Evolutionary conservation across 352 stramenopile genomes (phyloP).

Genomic region (Pythium rhizo-oryzae): DNA sequence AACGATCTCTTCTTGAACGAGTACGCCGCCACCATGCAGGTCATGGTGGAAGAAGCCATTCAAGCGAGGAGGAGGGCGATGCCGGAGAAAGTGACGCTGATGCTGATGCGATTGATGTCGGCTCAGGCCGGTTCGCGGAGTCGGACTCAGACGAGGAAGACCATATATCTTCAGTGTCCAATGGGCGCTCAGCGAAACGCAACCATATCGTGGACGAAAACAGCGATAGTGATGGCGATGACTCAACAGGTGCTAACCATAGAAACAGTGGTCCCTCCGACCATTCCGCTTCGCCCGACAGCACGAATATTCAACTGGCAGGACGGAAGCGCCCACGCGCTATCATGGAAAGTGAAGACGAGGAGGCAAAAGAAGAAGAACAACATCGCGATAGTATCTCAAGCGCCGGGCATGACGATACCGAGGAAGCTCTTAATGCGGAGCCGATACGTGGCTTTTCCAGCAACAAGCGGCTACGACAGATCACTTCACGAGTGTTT

Average conservation of each 20-base stretch:
- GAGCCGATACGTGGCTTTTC: slow-evolving; percentile 1
- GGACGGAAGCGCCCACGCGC: slow-evolving; percentile 23
- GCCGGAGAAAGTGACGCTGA: slow-evolving; percentile 2
- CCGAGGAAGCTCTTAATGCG: not conserved
- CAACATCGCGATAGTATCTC: slow-evolving; percentile 6
- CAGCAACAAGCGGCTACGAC: slow-evolving; percentile 20
- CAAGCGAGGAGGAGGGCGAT: not conserved
- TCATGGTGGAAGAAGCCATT: not conserved
- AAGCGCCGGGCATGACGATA: slow-evolving; percentile 5
- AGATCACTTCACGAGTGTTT: slow-evolving; percentile 19
- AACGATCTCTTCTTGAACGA: not conserved
- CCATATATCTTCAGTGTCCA: slow-evolving; percentile 1
- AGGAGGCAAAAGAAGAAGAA: slow-evolving; percentile 33
- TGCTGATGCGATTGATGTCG: slow-evolving; percentile 12
- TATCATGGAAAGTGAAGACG: slow-evolving; percentile 42
- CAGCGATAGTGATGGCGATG: slow-evolving; percentile 20
- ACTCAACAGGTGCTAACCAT: not conserved
- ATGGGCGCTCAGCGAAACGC: not conserved
- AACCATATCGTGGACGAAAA: slow-evolving; percentile 25
- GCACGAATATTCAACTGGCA: not conserved
- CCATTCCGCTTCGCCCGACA: not conserved
- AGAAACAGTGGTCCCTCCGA: not conserved
- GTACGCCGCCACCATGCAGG: not conserved
- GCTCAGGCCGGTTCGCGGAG: slow-evolving; percentile 4
- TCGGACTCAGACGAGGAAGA: slow-evolving; percentile 28